Evolutionary conservation across 2,329 filamentous ascomycete species (phyloP).

Genomic region (Aspergillus melleus): DNA sequence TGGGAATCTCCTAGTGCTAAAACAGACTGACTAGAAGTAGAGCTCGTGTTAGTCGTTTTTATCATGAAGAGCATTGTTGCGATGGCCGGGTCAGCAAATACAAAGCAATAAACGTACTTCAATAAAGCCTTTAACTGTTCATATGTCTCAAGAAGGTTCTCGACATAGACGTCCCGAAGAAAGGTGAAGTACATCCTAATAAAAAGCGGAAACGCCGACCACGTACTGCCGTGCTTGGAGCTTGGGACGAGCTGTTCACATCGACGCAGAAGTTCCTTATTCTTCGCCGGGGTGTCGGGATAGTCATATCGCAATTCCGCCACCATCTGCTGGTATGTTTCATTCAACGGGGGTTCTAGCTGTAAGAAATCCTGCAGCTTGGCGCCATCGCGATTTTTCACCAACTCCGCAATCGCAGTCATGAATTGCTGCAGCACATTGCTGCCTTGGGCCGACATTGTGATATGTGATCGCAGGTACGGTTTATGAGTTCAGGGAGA

Average conservation of each 20-base stretch:
- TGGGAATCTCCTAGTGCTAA: constrained; percentile 77
- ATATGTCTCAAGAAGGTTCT: constrained; percentile 73
- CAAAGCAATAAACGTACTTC: constrained; percentile 57
- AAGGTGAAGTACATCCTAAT: constrained; percentile 79
- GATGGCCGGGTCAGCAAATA: neutral
- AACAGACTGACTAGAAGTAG: constrained; percentile 66
- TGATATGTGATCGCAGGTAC: neutral
- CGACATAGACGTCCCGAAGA: constrained; percentile 75
- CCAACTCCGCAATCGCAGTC: constrained; percentile 60
- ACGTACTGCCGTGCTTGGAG: constrained; percentile 65
- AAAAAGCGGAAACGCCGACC: constrained; percentile 76
- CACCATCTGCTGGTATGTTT: constrained; percentile 67
- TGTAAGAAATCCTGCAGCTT: constrained; percentile 69
- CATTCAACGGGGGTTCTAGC: constrained; percentile 69
- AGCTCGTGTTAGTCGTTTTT: constrained; percentile 7
- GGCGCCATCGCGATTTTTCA: constrained; percentile 64
- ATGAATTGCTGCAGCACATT: constrained; percentile 68
- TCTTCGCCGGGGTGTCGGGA: constrained; percentile 47
- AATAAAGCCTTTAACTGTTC: constrained; percentile 71
- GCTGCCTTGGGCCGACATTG: neutral
- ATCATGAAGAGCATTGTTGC: neutral
- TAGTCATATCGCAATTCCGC: constrained; percentile 65
- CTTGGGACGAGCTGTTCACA: constrained; percentile 66
- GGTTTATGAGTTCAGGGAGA: neutral
- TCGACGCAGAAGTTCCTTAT: constrained; percentile 57